phyloP scores from a whole-genome alignment of 352 stramenopile species.

The Phytophthora pinifolia region DNA sequence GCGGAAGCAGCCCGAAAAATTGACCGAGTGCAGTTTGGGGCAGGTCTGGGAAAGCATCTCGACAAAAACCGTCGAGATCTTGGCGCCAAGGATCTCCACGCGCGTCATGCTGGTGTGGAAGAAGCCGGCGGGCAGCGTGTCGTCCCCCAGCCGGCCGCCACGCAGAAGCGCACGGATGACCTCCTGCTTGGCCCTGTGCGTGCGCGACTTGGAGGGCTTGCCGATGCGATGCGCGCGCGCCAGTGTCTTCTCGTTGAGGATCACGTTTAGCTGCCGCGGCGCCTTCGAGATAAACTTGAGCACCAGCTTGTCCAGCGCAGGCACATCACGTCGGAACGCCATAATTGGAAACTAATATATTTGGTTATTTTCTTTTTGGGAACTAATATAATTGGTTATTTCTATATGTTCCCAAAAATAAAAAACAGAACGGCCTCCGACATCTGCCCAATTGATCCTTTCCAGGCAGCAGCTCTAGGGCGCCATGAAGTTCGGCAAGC shows the following conservation, averaged over 20 bases:
- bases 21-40: conserved; percentile 84
- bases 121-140: conserved; percentile 80
- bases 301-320: conserved; percentile 81
- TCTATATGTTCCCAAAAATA: no score
- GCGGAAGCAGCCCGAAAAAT: conserved; percentile 87
- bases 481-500: conserved; percentile 94
- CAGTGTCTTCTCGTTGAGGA: conserved; percentile 75
- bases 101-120: conserved; percentile 88
- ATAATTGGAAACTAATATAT: no score
- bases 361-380: no score
- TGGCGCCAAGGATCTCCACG: conserved; percentile 83
- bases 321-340: conserved; percentile 87
- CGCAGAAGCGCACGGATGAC: conserved; percentile 76
- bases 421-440: no score
- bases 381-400: no score
- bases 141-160: conserved; percentile 74
- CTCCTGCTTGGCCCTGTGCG: conserved; percentile 88
- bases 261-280: conserved; percentile 51
- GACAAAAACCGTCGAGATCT: conserved; percentile 80
- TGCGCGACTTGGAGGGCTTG: conserved; percentile 75
- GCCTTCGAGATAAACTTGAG: conserved; percentile 91
- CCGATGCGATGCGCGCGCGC: conserved; percentile 68
- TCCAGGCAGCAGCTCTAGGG: background rate
- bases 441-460: background rate
- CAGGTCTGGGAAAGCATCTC: conserved; percentile 71